Base-by-base conservation (phyloP, 139 green algal species). In the Chloropicon primus region DNA sequence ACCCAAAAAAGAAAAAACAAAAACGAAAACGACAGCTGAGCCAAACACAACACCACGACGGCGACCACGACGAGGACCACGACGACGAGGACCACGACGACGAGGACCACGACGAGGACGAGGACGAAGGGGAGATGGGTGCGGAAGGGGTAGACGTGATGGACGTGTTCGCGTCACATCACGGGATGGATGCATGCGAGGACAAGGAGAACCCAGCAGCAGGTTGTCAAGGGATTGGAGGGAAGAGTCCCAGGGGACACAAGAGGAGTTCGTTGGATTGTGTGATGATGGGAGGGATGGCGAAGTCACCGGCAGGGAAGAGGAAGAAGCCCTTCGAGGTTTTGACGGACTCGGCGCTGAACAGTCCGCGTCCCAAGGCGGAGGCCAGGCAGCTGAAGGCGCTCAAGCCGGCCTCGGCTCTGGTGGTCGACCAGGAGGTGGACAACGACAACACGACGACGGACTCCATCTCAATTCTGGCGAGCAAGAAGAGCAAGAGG, bases 401-500 rank as follows among this genome's bases (percentile, higher is more conserved):
- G 41, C 17, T 62, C 10, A 62, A 17, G 41, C 17, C 41, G 10
- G 5, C 41, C 41, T n/a, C n/a, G n/a, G n/a, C n/a, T n/a, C n/a
- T n/a, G n/a, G n/a, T n/a, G n/a, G n/a, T n/a, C 41, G 17, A 17
- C 41, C 10, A 62, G 41, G 41, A 5, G 41, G 10, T n/a, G 41
- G 41, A 62, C 41, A 62, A 62, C 41, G 41, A 62, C 41, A 62
- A 62, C 41, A 62, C 41, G 41, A 62, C 41, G 41, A 62, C 41
- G 41, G 41, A 62, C 41, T 62, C 41, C 41, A 62, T 62, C 41
- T 62, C 41, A 5, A 62, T 62, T 17, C 41, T 62, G 10, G 41
- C 41, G 10, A 62, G 10, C 41, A 62, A 62, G 41, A 62, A 62
- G 41, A 62, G 41, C 41, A 62, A 62, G 2, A 89, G 76, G 1